These are phyloP conservation scores for Lactifluus piperatus DNA, from an alignment of 768 basidiomycete species.

Conservation along the genomic window DNA sequence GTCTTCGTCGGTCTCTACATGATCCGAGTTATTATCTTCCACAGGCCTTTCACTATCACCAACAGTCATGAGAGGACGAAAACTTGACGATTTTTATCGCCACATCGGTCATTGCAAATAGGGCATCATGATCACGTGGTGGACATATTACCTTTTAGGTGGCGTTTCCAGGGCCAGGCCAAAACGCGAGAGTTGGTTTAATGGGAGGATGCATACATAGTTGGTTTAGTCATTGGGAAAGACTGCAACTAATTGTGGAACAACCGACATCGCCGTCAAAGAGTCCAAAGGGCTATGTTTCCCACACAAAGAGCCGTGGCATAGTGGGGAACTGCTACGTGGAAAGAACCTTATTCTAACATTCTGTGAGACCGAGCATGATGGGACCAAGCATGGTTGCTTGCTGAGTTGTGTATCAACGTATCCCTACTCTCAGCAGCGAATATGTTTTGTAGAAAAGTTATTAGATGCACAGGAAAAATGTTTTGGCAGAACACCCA, in stretches of 20 bases:
- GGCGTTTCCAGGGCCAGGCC: neutral
- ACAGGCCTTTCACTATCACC: neutral
- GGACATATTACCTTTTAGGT: neutral
- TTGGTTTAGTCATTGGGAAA: neutral
- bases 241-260: too few species aligned
- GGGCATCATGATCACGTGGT: neutral
- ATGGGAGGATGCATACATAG: neutral
- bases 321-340: too few species aligned
- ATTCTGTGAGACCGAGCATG: too few species aligned
- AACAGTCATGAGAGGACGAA: neutral
- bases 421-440: neutral
- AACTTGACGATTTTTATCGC: neutral
- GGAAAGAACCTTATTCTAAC: too few species aligned
- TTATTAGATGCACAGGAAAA: neutral
- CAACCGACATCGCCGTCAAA: neutral
- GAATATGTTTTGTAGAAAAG: neutral
- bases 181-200: neutral
- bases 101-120: too few species aligned
- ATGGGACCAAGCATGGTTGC: too few species aligned
- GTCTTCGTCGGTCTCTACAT: slow-evolving; percentile 19
- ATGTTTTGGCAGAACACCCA: neutral
- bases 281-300: neutral
- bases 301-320: too few species aligned
- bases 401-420: neutral
- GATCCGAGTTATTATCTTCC: slow-evolving; percentile 17